Percentiles rank a stretch among this genome's conserved stretches.
Conservation (phyloP, 2,329 filamentous ascomycete genomes). For the Dactylellina leptospora region DNA sequence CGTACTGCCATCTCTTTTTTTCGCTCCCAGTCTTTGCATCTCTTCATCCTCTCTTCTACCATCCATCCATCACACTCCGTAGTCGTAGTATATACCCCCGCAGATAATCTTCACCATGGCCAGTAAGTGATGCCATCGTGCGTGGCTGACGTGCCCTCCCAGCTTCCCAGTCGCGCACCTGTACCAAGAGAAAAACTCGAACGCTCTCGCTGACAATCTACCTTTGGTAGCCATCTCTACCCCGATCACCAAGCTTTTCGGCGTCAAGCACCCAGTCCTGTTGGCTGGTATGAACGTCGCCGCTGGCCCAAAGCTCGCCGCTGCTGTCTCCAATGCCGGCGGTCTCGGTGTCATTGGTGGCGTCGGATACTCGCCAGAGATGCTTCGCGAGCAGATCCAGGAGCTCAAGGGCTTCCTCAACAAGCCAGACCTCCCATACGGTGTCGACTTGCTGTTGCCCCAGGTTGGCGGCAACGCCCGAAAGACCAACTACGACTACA, state of each 20-base stretch:
- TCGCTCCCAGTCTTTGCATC: background rate
- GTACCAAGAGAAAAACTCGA: background rate
- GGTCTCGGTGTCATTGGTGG: constrained; percentile 96
- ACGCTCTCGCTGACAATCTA: background rate
- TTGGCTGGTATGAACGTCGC: constrained; percentile 99
- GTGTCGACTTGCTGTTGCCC: constrained; percentile 89
- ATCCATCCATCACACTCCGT: background rate
- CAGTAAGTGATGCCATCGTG: constrained; percentile 14
- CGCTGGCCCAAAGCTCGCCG: constrained; percentile 92
- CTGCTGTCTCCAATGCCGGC: constrained; percentile 95
- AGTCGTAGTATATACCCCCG: background rate
- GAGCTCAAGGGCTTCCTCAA: constrained; percentile 88
- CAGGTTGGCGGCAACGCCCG: constrained; percentile 93
- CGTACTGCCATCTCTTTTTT: no score
- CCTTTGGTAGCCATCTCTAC: constrained; percentile 73
- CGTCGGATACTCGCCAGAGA: constrained; percentile 93
- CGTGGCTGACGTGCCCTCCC: background rate
- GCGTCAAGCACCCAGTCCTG: constrained; percentile 95
- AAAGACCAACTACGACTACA: constrained; percentile 89
- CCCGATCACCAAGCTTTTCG: constrained; percentile 90
- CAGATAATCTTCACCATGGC: constrained; percentile 36
- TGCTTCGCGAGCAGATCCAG: constrained; percentile 84
- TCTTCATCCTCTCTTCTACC: constrained; percentile 21
- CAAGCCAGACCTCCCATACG: constrained; percentile 94
- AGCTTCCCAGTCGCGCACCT: background rate